Percentiles rank a stretch among this genome's conserved stretches.
These are phyloP conservation scores for Solanum appendiculatum DNA, from an alignment of 257 asterid species.

Conservation along the genomic window DNA sequence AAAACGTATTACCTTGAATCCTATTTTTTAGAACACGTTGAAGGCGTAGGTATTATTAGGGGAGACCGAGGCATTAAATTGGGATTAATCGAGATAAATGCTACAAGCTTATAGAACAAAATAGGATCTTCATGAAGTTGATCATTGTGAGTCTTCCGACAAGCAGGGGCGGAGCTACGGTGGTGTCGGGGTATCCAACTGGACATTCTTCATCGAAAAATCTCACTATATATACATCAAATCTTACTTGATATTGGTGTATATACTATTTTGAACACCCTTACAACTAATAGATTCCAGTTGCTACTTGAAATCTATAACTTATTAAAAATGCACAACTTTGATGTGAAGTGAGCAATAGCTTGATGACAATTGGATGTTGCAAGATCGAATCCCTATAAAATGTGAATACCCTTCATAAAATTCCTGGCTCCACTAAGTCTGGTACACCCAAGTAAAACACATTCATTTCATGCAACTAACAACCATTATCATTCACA, in stretches of 20 bases:
- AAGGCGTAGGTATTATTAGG: no score
- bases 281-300: not conserved
- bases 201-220: not conserved
- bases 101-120: not conserved
- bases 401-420: not conserved
- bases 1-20: not conserved
- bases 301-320: not conserved
- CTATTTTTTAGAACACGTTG: not conserved
- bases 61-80: not conserved
- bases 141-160: not conserved
- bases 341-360: not conserved
- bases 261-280: not conserved
- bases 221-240: no score
- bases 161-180: not conserved
- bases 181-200: not conserved
- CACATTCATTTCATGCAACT: no score
- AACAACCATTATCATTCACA: not conserved
- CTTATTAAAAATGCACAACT: not conserved
- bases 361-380: not conserved
- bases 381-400: not conserved
- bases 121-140: not conserved
- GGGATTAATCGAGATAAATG: not conserved
- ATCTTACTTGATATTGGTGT: no score
- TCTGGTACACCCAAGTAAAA: not conserved
- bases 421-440: rapidly evolving